A percentile compares a stretch with the other conserved stretches of the same genome.
Evolutionary conservation across 768 basidiomycete species (phyloP).

Genomic region (Paxillus ammoniavirescens): DNA sequence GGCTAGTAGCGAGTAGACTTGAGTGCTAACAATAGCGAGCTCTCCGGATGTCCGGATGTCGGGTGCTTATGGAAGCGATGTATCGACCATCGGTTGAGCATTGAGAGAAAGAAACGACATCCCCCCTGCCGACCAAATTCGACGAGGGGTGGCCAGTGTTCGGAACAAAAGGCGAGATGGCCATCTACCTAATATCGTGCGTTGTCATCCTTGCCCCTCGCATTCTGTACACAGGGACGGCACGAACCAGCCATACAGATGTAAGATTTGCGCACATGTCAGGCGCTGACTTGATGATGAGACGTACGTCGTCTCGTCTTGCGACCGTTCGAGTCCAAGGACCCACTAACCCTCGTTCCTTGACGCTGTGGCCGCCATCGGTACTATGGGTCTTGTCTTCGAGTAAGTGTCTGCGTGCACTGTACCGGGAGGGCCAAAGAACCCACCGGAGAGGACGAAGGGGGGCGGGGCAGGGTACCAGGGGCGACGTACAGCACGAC

Average conservation of each 20-base stretch:
- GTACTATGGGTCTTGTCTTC: slow-evolving; percentile 98
- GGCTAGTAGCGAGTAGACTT: too few relatives aligned
- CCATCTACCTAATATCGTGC: slow-evolving; percentile 93
- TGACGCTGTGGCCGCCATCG: slow-evolving; percentile 95
- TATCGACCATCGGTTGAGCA: too few relatives aligned
- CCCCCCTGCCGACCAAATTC: too few relatives aligned
- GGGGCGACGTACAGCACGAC: too few relatives aligned
- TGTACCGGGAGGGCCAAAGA: too few relatives aligned
- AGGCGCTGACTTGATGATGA: slow-evolving; percentile 97
- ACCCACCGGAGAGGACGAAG: too few relatives aligned
- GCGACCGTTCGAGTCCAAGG: not conserved
- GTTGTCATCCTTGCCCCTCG: slow-evolving; percentile 27
- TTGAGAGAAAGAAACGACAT: too few relatives aligned
- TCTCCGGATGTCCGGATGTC: too few relatives aligned
- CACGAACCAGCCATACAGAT: slow-evolving; percentile 92
- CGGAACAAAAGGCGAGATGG: slow-evolving; percentile 88
- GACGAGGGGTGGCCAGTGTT: too few relatives aligned
- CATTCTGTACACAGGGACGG: slow-evolving; percentile 61
- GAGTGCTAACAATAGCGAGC: too few relatives aligned
- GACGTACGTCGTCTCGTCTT: slow-evolving; percentile 53
- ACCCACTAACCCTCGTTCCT: slow-evolving; percentile 3
- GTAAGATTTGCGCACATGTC: slow-evolving; percentile 97
- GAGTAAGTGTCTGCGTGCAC: slow-evolving; percentile 55
- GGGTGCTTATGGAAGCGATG: too few relatives aligned
- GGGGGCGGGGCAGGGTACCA: too few relatives aligned